These are phyloP conservation scores for Cladosporium sp. DNA, from an alignment of 2,329 filamentous ascomycete genomes.

Conservation along the genomic window DNA sequence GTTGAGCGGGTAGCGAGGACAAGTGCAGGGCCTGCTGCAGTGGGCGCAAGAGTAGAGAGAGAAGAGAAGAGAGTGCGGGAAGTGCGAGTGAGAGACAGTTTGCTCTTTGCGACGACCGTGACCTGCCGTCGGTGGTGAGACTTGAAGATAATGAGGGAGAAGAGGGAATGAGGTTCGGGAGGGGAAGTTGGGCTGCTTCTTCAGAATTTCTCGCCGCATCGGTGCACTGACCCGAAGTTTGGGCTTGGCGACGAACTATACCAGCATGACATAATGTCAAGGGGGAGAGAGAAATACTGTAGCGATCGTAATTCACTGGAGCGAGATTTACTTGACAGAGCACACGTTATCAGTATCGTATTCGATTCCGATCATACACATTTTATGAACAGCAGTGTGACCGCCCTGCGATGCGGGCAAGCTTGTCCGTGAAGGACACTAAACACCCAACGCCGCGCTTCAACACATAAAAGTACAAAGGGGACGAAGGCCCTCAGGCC, in stretches of 20 bases:
- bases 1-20: slow-evolving; percentile 7
- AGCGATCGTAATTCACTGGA: neutral
- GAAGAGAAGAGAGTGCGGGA: slow-evolving; percentile 23
- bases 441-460: slow-evolving; percentile 5
- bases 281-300: neutral
- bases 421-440: no score
- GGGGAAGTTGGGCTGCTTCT: neutral
- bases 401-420: no score
- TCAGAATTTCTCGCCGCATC: neutral
- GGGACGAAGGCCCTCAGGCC: neutral
- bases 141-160: neutral
- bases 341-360: no score
- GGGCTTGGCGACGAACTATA: neutral
- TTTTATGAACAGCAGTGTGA: no score
- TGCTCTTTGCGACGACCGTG: slow-evolving; percentile 25
- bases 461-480: neutral
- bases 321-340: no score
- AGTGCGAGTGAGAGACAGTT: slow-evolving; percentile 23
- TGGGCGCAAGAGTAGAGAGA: slow-evolving; percentile 13
- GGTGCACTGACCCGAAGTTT: neutral
- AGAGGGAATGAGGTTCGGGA: slow-evolving; percentile 3
- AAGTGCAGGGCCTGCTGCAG: slow-evolving; percentile 32
- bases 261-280: neutral
- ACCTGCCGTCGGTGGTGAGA: slow-evolving; percentile 20
- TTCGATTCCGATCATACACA: no score